Conservation (phyloP, 208 protist species). For the Wallacemonas collosoma region DNA sequence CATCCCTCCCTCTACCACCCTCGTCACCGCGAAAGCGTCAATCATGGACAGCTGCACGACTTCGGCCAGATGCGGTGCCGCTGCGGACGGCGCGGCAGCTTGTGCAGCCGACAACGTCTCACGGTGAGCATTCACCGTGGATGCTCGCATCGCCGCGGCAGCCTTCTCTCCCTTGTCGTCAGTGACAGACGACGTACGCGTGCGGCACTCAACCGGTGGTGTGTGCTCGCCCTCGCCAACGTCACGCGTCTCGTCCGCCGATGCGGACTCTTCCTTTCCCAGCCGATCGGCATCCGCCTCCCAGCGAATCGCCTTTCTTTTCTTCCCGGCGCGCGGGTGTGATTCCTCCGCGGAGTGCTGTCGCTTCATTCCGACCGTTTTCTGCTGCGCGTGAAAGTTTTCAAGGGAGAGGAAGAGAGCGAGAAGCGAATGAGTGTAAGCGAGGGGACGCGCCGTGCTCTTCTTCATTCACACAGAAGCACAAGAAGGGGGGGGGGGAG, state of each 20-base stretch:
- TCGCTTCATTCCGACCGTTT: neutral
- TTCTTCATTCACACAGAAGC: no score
- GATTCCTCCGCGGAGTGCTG: neutral
- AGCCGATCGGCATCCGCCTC: neutral
- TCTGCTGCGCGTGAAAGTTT: neutral
- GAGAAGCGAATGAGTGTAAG: no score
- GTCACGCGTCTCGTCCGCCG: neutral
- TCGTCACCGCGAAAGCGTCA: conserved; percentile 25
- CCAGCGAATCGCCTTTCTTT: neutral
- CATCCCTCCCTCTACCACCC: conserved; percentile 20
- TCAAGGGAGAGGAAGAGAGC: no score
- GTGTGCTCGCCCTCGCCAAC: neutral
- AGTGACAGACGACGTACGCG: neutral
- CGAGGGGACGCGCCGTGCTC: no score
- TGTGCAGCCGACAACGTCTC: conserved; percentile 39
- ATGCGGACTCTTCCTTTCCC: neutral
- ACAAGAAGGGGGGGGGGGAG: no score
- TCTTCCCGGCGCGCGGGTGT: neutral
- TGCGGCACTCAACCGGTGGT: neutral
- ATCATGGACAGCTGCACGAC: conserved; percentile 32
- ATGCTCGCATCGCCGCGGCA: neutral
- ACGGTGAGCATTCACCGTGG: conserved; percentile 29
- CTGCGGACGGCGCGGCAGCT: conserved; percentile 21
- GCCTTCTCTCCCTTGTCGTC: neutral
- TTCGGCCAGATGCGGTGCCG: conserved; percentile 32